A percentile compares a stretch with the other conserved stretches of the same genome.
Evolutionary conservation across 2,329 filamentous ascomycete genomes (phyloP).

Genomic region (Trichothecium sympodiale): DNA sequence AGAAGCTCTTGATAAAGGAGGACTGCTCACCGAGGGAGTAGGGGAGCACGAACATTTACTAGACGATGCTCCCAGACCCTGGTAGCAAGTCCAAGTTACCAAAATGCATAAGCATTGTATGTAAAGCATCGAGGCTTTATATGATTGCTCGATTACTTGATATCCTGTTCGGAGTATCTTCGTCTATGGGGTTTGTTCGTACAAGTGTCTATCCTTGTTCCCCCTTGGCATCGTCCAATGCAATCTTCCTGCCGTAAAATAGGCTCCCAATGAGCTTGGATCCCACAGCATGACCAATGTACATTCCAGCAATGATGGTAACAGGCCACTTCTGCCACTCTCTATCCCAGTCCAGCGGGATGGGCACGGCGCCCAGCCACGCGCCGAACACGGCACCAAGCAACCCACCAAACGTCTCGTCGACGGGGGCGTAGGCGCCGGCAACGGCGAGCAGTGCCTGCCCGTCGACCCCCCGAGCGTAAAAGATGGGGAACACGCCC

Average conservation of each 20-base stretch:
- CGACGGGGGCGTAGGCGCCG: slow-evolving; percentile 58
- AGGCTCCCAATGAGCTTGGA: slow-evolving; percentile 47
- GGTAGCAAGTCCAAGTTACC: slow-evolving; percentile 20
- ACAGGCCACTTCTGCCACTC: slow-evolving; percentile 98
- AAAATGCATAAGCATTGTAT: too few relatives aligned
- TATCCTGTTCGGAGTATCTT: too few relatives aligned
- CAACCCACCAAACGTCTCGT: slow-evolving; percentile 74
- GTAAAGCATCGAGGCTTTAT: too few relatives aligned
- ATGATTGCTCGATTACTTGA: too few relatives aligned
- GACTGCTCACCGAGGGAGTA: slow-evolving; percentile 21
- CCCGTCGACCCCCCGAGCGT: slow-evolving; percentile 69
- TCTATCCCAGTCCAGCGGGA: slow-evolving; percentile 96
- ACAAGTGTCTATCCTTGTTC: too few relatives aligned
- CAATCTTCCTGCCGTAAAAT: slow-evolving; percentile 28
- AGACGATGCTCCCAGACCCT: slow-evolving; percentile 26
- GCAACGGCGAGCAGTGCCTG: slow-evolving; percentile 60
- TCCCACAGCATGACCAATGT: slow-evolving; percentile 65
- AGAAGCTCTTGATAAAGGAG: slow-evolving; percentile 21
- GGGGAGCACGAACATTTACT: slow-evolving; percentile 28
- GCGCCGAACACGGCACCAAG: slow-evolving; percentile 71
- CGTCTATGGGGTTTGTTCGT: too few relatives aligned
- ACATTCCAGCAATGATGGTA: slow-evolving; percentile 76
- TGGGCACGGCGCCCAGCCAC: slow-evolving; percentile 90
- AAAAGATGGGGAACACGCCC: slow-evolving; percentile 69
- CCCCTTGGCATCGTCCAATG: too few relatives aligned